Conservation (phyloP, 306 rosid species). For the Oemleria cerasiformis region DNA sequence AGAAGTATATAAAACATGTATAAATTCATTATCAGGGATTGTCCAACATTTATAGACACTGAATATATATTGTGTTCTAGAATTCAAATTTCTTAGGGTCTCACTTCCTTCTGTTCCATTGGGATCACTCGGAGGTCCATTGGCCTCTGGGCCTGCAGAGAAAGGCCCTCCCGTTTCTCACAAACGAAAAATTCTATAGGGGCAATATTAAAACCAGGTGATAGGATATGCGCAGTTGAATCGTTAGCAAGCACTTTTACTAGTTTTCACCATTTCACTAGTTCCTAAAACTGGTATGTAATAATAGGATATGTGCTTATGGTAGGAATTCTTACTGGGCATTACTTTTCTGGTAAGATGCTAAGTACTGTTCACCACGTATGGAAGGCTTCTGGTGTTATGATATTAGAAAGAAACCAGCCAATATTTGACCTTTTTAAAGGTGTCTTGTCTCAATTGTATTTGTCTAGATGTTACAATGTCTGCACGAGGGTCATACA, state of each 20-base stretch:
- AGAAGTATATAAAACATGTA: too few relatives aligned
- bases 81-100: neutral
- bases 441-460: neutral
- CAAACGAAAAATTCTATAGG: neutral
- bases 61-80: neutral
- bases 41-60: neutral
- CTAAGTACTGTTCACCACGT: neutral
- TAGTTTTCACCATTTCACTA: neutral
- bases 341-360: neutral
- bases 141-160: too few relatives aligned
- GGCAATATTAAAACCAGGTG: neutral
- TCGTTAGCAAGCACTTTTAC: neutral
- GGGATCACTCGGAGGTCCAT: too few relatives aligned
- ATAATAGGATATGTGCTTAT: neutral
- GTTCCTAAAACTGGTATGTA: neutral
- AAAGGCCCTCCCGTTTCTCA: neutral
- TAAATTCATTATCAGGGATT: too few relatives aligned
- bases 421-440: neutral
- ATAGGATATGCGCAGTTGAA: neutral
- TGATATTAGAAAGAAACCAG: neutral
- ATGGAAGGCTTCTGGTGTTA: neutral
- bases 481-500: neutral
- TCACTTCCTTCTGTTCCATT: too few relatives aligned
- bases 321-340: neutral
- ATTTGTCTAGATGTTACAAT: too few relatives aligned